These are phyloP conservation scores for Blastocystis sp. DNA, from an alignment of 352 stramenopile species.

Conservation along the genomic window DNA sequence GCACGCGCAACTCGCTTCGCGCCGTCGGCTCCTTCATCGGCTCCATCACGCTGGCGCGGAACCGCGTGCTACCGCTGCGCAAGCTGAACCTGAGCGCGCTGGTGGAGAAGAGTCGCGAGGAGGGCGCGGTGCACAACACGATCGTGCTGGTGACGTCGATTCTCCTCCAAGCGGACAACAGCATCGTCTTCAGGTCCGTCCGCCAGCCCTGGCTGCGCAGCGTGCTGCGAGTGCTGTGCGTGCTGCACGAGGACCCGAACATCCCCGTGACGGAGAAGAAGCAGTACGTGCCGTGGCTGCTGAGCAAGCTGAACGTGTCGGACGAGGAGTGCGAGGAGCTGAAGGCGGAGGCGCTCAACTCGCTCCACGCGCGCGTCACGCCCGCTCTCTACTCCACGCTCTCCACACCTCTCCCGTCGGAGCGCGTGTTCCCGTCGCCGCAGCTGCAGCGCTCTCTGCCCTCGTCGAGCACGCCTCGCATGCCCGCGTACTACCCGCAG, in stretches of 20 bases:
- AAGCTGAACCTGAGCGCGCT: conserved; percentile 24
- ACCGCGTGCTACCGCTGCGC: conserved; percentile 32
- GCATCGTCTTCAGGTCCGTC: background rate
- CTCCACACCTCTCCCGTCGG: background rate
- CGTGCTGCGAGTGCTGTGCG: background rate
- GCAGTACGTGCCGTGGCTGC: background rate
- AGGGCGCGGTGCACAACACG: background rate
- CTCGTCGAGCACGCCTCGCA: background rate
- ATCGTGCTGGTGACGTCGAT: background rate
- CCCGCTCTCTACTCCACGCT: background rate
- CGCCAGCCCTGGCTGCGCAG: conserved; percentile 37
- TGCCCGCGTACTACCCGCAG: background rate
- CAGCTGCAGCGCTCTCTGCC: background rate
- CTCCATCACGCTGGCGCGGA: background rate
- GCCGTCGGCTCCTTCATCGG: conserved; percentile 13
- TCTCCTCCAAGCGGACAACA: background rate
- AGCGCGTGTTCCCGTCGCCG: background rate
- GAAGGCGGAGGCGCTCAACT: background rate
- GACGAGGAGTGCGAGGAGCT: background rate
- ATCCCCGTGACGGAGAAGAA: conserved; percentile 2
- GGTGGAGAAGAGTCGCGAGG: background rate
- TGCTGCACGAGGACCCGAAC: background rate
- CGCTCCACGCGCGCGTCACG: background rate
- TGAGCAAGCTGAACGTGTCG: background rate
- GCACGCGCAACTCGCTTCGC: background rate